Evolutionary conservation across 768 basidiomycete species (phyloP).

Genomic region (Pleurotus giganteus): DNA sequence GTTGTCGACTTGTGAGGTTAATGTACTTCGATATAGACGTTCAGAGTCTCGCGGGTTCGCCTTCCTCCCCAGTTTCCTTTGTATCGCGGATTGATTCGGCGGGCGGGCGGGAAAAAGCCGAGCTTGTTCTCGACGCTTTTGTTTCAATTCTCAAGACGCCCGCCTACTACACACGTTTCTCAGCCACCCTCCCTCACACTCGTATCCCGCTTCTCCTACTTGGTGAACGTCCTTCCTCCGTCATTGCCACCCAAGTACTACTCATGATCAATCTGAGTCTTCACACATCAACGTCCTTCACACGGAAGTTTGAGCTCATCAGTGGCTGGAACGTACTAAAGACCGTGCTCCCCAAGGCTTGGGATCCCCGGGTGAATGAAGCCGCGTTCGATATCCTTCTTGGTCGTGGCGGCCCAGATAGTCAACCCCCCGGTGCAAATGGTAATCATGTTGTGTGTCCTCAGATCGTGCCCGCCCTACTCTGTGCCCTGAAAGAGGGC

Average conservation of each 20-base stretch:
- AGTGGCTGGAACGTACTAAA: conserved; percentile 82
- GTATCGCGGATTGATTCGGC: conserved; percentile 48
- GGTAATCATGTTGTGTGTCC: conserved; percentile 51
- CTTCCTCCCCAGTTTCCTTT: conserved; percentile 44
- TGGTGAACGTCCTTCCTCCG: conserved; percentile 66
- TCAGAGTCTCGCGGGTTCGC: conserved; percentile 35
- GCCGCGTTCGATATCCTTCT: conserved; percentile 70
- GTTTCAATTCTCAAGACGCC: conserved; percentile 59
- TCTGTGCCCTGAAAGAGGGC: conserved; percentile 65
- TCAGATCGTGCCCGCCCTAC: conserved; percentile 68
- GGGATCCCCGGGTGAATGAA: conserved; percentile 67
- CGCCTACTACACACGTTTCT: conserved; percentile 66
- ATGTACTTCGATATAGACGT: background rate
- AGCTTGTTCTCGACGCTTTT: conserved; percentile 64
- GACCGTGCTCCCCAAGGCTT: conserved; percentile 61
- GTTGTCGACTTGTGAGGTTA: too few species aligned
- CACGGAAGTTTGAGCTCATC: conserved; percentile 78
- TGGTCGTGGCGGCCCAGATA: conserved; percentile 36
- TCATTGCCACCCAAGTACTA: conserved; percentile 59
- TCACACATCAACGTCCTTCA: conserved; percentile 58
- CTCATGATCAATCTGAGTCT: conserved; percentile 57
- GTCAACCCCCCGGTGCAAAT: conserved; percentile 19
- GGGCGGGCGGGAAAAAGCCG: conserved; percentile 56
- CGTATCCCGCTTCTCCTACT: conserved; percentile 80
- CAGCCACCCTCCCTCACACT: conserved; percentile 69